phyloP scores from a whole-genome alignment of 75 land plant genomes.

The Pinus tabuliformis region DNA sequence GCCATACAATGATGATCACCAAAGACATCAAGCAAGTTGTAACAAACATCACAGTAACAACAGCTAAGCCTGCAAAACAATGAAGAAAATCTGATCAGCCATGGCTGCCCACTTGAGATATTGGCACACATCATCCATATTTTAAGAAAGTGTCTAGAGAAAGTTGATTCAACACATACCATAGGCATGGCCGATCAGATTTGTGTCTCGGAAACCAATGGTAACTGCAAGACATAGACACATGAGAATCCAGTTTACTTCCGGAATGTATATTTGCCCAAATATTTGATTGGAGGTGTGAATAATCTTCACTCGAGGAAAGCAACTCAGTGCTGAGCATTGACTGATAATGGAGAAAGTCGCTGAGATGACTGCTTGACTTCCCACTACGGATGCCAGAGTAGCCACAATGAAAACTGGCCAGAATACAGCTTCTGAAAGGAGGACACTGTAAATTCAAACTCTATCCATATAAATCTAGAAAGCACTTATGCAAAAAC shows the following conservation, averaged over 20 bases:
- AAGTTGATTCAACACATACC: constrained; percentile 32
- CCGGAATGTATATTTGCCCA: constrained; percentile 93
- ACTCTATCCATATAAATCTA: too few species aligned
- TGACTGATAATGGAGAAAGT: constrained; percentile 87
- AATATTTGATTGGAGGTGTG: constrained; percentile 36
- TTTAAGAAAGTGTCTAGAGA: too few species aligned
- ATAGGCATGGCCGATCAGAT: constrained; percentile 77
- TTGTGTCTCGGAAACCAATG: constrained; percentile 73
- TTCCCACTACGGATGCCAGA: constrained; percentile 87
- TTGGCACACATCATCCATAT: too few species aligned
- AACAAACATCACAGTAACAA: constrained; percentile 42
- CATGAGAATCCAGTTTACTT: constrained; percentile 88
- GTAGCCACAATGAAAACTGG: constrained; percentile 83
- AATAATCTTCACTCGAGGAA: constrained; percentile 76
- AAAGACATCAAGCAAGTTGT: constrained; percentile 51
- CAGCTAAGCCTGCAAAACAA: constrained; percentile 41
- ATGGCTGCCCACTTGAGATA: too few species aligned
- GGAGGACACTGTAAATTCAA: too few species aligned
- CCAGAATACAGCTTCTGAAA: constrained; percentile 78
- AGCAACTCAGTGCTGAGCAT: constrained; percentile 75
- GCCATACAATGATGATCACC: constrained; percentile 53
- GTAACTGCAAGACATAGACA: constrained; percentile 82
- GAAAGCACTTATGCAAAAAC: too few species aligned
- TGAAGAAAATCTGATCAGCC: constrained; percentile 1
- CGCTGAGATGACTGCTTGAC: constrained; percentile 89